Evolutionary conservation across 192 early-diverging fungal species (phyloP), one percentile per base, ranked within the genome.

Genomic region (Dissophora ornata): DNA sequence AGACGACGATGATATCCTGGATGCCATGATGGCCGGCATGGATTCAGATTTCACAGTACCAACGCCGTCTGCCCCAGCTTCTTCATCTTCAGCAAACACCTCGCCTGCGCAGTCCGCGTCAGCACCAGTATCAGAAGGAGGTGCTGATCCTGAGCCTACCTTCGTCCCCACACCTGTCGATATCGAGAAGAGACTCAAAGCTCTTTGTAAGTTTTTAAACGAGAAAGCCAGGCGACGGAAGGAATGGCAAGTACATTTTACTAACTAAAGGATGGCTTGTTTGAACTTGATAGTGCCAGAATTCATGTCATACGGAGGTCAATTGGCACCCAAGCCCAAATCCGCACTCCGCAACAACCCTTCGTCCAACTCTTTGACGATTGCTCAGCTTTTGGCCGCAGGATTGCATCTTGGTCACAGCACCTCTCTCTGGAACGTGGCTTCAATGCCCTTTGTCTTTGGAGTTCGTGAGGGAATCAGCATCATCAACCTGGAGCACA

Each of bases 401-500:
- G 91, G 91, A 53, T 82, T 96, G 62, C 97, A 98, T 80, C 77
- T 98, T 56, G 97, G 97, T 49, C 96, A 97, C 80, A 82, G 86
- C 10, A 86, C 84, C 25, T 84, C 85, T 24, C 74, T 84, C 36
- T 95, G 91, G 93, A 90, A 97, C 64, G 89, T 91, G 16, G 66
- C 86, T 62, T 97, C 93, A 44, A 80, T 95, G 50, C 91, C 93
- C 7, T 96, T 88, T 78, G 95, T 98, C 44, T 94, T 91, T 71
- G 97, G 97, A 53, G 86, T 89, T 22, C 91, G 97, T 44, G 80
- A 90, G 42, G 95, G 95, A 28, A 90, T 97, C 33, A 92, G 92
- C 67, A 92, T 98, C 57, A 96, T 98, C 83, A 96, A 98, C 71
- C 77, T 96, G 48, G 96, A 98, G 62, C 91, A 95, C 41, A 97